Conservation (phyloP, 352 stramenopile species). For the Phytophthora syringae region DNA sequence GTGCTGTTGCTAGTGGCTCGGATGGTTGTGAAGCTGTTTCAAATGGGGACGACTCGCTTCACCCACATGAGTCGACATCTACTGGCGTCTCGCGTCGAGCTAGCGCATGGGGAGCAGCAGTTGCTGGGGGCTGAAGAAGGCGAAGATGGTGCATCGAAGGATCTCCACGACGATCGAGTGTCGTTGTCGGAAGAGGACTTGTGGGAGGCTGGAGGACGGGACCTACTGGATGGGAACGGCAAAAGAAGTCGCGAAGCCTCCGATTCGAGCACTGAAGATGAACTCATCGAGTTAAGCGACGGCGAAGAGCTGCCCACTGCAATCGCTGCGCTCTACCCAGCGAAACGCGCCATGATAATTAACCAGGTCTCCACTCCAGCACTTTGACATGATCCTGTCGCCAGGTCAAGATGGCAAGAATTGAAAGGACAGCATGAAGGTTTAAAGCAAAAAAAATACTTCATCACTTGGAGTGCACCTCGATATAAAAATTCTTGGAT, state of each 20-base stretch:
- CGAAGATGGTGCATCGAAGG: conserved; percentile 14
- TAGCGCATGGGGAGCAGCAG: conserved; percentile 16
- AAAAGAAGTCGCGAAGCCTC: neutral
- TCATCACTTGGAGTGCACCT: no score
- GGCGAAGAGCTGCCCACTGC: conserved; percentile 29
- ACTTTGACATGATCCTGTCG: no score
- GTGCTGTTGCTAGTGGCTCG: conserved; percentile 19
- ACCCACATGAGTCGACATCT: conserved; percentile 6
- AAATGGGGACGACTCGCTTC: conserved; percentile 7
- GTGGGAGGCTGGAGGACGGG: conserved; percentile 25
- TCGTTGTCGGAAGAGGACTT: conserved; percentile 18
- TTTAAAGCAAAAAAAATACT: no score
- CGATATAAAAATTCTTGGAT: no score
- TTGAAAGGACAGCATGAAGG: no score
- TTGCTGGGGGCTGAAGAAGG: conserved; percentile 16
- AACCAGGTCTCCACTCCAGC: neutral
- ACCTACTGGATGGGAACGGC: conserved; percentile 25
- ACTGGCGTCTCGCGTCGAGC: conserved; percentile 17
- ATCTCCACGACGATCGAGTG: conserved; percentile 11
- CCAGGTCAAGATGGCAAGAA: no score
- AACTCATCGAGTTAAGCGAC: conserved; percentile 49
- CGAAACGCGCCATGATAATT: neutral
- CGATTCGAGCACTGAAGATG: conserved; percentile 36
- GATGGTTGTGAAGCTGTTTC: conserved; percentile 25
- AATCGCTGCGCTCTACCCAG: conserved; percentile 8